A percentile compares a stretch with the other conserved stretches of the same genome.
Conservation (phyloP, 2,329 filamentous ascomycete genomes). For the Fusarium pseudograminearum region DNA sequence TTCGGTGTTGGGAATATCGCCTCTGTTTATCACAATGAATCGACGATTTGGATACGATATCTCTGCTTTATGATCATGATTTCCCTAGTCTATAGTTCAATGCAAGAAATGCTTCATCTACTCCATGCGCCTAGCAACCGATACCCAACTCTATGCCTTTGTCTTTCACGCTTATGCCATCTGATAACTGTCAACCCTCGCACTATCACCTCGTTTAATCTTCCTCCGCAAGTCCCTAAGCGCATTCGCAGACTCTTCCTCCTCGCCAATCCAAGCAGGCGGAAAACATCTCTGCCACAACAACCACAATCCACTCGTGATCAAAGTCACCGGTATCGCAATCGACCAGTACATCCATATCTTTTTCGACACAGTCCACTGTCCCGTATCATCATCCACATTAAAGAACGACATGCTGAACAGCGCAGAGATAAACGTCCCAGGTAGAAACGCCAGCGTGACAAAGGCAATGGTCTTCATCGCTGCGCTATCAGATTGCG, state of each 20-base stretch:
- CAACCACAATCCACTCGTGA: conserved; percentile 42
- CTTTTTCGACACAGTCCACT: conserved; percentile 48
- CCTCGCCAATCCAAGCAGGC: conserved; percentile 19
- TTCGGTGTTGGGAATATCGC: not conserved
- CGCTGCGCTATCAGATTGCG: conserved; percentile 60
- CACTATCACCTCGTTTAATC: not conserved
- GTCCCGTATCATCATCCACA: conserved; percentile 35
- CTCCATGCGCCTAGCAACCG: not conserved
- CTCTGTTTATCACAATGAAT: rapidly evolving
- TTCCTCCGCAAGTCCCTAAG: not conserved
- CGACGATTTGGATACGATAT: not conserved
- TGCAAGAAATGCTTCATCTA: not conserved
- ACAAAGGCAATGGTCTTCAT: conserved; percentile 65
- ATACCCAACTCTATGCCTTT: no score
- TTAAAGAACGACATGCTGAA: conserved; percentile 62
- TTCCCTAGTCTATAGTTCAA: not conserved
- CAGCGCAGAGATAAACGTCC: conserved; percentile 63
- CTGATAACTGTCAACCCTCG: not conserved
- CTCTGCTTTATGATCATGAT: rapidly evolving
- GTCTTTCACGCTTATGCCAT: not conserved
- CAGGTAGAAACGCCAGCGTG: conserved; percentile 62
- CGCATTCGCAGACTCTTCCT: conserved; percentile 1
- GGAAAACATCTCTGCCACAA: conserved; percentile 14
- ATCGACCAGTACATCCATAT: conserved; percentile 56
- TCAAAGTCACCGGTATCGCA: conserved; percentile 47